Evolutionary conservation across 768 basidiomycete species (phyloP), one percentile per base, ranked within the genome.

Genomic region (Chalciporus piperatus): DNA sequence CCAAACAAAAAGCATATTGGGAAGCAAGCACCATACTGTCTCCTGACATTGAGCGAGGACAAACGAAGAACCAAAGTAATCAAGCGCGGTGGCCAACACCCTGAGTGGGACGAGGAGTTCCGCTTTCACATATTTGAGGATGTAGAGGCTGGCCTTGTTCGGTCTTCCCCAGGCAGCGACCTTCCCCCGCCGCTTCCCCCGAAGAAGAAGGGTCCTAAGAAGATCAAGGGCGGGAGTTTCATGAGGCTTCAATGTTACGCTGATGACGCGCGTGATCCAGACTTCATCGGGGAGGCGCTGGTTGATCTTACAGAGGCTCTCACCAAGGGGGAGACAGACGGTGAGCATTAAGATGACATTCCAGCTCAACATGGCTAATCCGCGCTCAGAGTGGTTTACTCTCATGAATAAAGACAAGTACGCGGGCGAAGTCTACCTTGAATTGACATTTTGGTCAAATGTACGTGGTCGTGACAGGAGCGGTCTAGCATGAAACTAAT

Each of bases 101-200:
- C 97, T 6, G 93, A 93, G 72, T 99, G 97, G 95, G 97, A 99
- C 66, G 94, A 97, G 62, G 97, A 99, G 72, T 76, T 98, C 63
- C 86, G 97, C 39, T 98, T 98, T 70, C 85, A 87, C 22, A 75
- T 99, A 41, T 81, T 77, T 57, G 95, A 98, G 64, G 92, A 92
- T 57, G 70, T 74, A 28, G 76, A 81, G 27, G 81, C 78, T 57
- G 73, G 76, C n/a, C 69, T 75, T 38, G 73, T 76, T 33, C 71
- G 74, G 56, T 72, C 72, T 46, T 70, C 70, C 9, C 64, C 61
- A 22, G 68, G 59, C 23, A 70, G 76, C 49, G 72, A 76, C 11
- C 75, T 77, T 11, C 84, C 88, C 13, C 88, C 89, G 0, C 83
- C 81, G 3, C 76, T 77, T 2, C 88, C 88, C n/a, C 84, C 85